Evolutionary conservation across 2,329 filamentous ascomycete species (phyloP), one percentile per base, ranked within the genome.

Genomic region (Erysiphe pulchra): DNA sequence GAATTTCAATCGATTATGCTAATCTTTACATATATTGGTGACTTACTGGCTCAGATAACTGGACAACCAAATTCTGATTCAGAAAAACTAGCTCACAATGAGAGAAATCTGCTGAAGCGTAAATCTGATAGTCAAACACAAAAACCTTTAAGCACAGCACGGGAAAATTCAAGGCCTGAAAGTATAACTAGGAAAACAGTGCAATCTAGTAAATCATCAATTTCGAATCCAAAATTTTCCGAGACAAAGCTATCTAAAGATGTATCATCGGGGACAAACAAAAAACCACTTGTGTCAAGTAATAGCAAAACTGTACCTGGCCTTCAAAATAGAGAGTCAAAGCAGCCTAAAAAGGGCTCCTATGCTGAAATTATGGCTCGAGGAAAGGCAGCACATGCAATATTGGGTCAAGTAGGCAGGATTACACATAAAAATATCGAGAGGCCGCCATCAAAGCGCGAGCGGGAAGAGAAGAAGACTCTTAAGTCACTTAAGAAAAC

Each of bases 371-470:
- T 84, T 48, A 68, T 86, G 61, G 77, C 77, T 46, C 70, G 77
- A 52, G 81, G 74, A 31, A 75, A 80, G 55, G 72, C 73, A 49
- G 76, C 73, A 12, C 73, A 80, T 54, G 65, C 64, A 36, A 65
- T 62, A 37, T 70, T 73, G 63, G 69, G 65, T n/a, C 69, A 70
- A 52, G 67, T 78, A 20, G 78, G 77, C 46, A 75, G 73, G 53
- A 81, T 84, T 52, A 79, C 82, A 56, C 78, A 84, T 59, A 83
- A 83, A 57, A 68, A 76, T 17, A 70, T 75, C 1, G 78, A 80
- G 52, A 78, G 75, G 54, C 60, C 68, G n/a, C 62, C 68, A 7
- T 65, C 62, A 49, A 78, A 75, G 49, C 67, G 70, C 28, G 62
- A 65, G 48, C 60, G 54, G 14, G 54, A 57, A 45, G 55, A 55